A percentile compares a stretch with the other conserved stretches of the same genome.
These are phyloP conservation scores for Encephalitozoon romaleae DNA, from an alignment of 371 early-diverging fungal species.

Conservation along the genomic window DNA sequence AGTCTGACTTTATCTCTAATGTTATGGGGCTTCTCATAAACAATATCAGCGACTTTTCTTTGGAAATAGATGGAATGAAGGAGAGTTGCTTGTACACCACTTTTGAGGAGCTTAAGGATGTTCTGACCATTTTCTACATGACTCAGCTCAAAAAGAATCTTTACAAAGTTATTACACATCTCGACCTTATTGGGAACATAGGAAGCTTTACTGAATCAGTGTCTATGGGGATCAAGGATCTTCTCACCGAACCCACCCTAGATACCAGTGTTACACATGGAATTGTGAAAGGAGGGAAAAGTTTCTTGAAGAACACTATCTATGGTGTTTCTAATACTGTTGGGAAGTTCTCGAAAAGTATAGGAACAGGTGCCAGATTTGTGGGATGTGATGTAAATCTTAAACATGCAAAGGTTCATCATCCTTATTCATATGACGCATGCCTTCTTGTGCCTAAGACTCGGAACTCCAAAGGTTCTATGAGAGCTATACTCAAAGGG, in stretches of 20 bases:
- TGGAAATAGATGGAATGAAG: background rate
- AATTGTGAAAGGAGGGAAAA: background rate
- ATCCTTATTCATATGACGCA: background rate
- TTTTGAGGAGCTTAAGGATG: background rate
- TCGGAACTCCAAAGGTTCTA: background rate
- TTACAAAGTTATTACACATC: background rate
- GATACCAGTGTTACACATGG: background rate
- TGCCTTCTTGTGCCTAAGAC: background rate
- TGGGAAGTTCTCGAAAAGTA: background rate
- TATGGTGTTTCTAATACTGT: slow-evolving; percentile 8
- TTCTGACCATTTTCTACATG: background rate
- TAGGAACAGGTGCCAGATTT: background rate
- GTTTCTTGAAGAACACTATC: background rate
- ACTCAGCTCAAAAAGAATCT: background rate
- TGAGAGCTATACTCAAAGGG: background rate
- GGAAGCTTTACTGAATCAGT: slow-evolving; percentile 1
- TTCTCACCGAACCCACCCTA: background rate
- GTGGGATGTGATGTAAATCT: background rate
- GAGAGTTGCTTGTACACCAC: background rate
- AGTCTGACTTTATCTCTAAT: background rate
- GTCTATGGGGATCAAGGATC: background rate
- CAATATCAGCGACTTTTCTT: background rate
- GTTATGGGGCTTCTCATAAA: background rate
- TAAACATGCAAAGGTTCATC: background rate
- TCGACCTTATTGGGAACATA: background rate